Evolutionary conservation across 225 moss, liverwort and hornwort genomes (phyloP).

Genomic region (Ulota crispa): DNA sequence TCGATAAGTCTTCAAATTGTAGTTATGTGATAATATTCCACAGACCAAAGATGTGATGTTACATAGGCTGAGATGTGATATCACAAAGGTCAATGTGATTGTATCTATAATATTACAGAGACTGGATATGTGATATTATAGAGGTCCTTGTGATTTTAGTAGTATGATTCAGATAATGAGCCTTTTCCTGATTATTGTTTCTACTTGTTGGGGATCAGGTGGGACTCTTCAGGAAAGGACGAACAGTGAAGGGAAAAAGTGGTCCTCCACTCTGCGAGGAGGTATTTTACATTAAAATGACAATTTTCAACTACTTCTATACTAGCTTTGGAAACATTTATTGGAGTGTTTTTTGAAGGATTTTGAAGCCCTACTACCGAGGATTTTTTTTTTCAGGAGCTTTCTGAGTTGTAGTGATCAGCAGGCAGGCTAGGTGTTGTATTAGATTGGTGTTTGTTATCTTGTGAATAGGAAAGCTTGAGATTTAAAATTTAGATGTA

Average conservation of each 20-base stretch:
- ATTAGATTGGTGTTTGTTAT: not conserved
- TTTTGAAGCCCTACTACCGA: not conserved
- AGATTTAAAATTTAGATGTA: not conserved
- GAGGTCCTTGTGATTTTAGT: not conserved
- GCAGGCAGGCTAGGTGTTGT: not conserved
- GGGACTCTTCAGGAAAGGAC: constrained; percentile 93
- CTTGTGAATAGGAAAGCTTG: not conserved
- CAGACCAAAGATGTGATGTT: no score
- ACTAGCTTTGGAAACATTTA: not conserved
- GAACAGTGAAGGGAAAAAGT: constrained; percentile 86
- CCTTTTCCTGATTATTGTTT: not conserved
- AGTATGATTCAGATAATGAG: not conserved
- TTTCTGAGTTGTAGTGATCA: not conserved
- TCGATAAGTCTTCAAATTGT: no score
- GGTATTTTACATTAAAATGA: constrained; percentile 34
- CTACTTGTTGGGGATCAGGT: constrained; percentile 53
- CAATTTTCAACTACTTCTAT: not conserved
- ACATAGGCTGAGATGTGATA: no score
- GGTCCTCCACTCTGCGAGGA: constrained; percentile 87
- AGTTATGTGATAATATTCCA: no score
- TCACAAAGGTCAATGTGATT: no score
- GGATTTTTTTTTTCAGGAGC: not conserved
- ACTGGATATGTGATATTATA: no score
- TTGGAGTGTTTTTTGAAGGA: not conserved
- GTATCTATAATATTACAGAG: no score